Conservation (phyloP, 2,329 filamentous ascomycete species). For the Ceratocystis smalleyi region DNA sequence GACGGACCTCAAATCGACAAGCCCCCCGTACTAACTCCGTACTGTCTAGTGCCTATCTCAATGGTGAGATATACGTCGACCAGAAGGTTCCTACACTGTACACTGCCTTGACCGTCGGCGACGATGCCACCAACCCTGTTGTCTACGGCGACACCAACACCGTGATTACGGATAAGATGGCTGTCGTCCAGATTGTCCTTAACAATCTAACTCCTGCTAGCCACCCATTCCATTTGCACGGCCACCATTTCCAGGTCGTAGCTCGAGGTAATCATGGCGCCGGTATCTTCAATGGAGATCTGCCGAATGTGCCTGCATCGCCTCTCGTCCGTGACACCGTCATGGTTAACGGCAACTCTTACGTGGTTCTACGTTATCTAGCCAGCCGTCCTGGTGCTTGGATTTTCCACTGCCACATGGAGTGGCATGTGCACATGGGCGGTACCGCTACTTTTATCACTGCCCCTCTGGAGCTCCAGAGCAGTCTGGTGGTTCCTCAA, state of each 20-base stretch:
- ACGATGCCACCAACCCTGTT: slow-evolving; percentile 27
- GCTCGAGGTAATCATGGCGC: slow-evolving; percentile 18
- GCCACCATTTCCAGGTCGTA: slow-evolving; percentile 40
- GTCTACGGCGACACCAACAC: slow-evolving; percentile 32
- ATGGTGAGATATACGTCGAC: slow-evolving; percentile 38
- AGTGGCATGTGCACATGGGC: slow-evolving; percentile 38
- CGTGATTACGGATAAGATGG: slow-evolving; percentile 26
- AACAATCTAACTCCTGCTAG: slow-evolving; percentile 36
- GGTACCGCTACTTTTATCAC: slow-evolving; percentile 29
- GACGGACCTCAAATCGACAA: slow-evolving; percentile 8
- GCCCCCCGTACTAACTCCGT: not conserved
- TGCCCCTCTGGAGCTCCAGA: slow-evolving; percentile 31
- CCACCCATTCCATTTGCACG: slow-evolving; percentile 40
- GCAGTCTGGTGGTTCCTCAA: slow-evolving; percentile 29
- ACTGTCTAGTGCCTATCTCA: slow-evolving; percentile 2
- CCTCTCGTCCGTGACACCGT: slow-evolving; percentile 36
- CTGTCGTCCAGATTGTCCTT: slow-evolving; percentile 33
- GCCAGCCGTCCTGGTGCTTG: slow-evolving; percentile 33
- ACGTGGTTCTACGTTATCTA: slow-evolving; percentile 32
- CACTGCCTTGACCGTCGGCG: slow-evolving; percentile 45
- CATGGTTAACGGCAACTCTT: slow-evolving; percentile 32
- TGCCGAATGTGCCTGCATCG: slow-evolving; percentile 21
- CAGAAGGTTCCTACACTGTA: slow-evolving; percentile 59
- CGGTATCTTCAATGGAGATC: slow-evolving; percentile 24
- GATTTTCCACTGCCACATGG: slow-evolving; percentile 38